Percentiles rank a stretch among this genome's conserved stretches.
These are phyloP conservation scores for Kluyveromyces aestuarii DNA, from an alignment of 805 yeast species.

Conservation along the genomic window DNA sequence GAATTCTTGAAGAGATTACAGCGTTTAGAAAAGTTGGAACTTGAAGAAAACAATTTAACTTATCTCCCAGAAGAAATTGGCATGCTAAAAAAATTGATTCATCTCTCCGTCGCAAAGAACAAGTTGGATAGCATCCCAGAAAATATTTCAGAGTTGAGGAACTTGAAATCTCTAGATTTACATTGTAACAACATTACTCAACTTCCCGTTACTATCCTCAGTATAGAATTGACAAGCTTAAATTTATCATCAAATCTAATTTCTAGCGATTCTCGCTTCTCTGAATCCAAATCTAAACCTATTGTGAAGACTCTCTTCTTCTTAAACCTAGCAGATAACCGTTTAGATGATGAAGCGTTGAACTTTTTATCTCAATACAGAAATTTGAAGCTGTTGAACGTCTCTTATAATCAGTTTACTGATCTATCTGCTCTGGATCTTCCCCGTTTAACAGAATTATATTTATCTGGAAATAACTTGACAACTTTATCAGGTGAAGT, in stretches of 20 bases:
- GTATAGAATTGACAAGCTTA: slow-evolving; percentile 46
- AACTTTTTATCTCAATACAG: slow-evolving; percentile 52
- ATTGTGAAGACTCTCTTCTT: slow-evolving; percentile 44
- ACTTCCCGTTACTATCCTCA: slow-evolving; percentile 62
- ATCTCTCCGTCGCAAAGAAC: slow-evolving; percentile 65
- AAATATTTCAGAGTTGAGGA: slow-evolving; percentile 49
- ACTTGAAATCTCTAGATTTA: slow-evolving; percentile 60
- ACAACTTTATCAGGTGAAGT: slow-evolving; percentile 81
- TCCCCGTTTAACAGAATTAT: slow-evolving; percentile 50
- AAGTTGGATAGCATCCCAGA: slow-evolving; percentile 64
- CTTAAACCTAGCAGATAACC: slow-evolving; percentile 73
- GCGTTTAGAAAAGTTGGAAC: slow-evolving; percentile 57
- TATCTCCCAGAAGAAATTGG: slow-evolving; percentile 65
- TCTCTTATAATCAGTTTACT: slow-evolving; percentile 74
- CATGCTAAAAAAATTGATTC: slow-evolving; percentile 46
- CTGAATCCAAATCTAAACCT: slow-evolving; percentile 15
- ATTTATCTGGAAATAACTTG: slow-evolving; percentile 75
- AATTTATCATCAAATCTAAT: slow-evolving; percentile 70
- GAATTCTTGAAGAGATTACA: slow-evolving; percentile 54
- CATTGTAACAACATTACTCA: slow-evolving; percentile 75
- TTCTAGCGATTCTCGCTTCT: slow-evolving; percentile 24
- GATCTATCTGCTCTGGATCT: slow-evolving; percentile 77
- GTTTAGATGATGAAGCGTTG: slow-evolving; percentile 68
- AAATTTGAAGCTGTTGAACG: slow-evolving; percentile 54
- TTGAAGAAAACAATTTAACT: slow-evolving; percentile 78